phyloP scores from a whole-genome alignment of 306 rosid species.

The Fragaria iinumae region DNA sequence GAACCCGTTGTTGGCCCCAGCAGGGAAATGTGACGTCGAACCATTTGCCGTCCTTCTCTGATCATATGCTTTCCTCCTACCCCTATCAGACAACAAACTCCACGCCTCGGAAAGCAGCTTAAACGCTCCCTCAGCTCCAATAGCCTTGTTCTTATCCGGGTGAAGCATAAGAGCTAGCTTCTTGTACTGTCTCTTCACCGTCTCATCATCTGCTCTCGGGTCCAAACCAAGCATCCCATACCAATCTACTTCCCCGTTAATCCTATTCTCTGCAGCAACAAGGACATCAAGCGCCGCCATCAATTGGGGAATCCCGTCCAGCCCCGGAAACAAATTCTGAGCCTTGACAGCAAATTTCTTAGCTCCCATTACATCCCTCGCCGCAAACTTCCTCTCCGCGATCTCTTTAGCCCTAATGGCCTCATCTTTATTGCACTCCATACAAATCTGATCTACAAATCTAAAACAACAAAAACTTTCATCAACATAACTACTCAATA shows the following conservation, averaged over 20 bases:
- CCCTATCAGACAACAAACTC: slow-evolving; percentile 78
- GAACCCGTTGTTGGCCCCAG: slow-evolving; percentile 46
- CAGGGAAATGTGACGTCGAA: slow-evolving; percentile 40
- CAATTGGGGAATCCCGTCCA: slow-evolving; percentile 80
- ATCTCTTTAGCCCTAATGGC: slow-evolving; percentile 78
- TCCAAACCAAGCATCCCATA: slow-evolving; percentile 79
- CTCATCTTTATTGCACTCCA: slow-evolving; percentile 98
- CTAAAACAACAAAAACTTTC: no score
- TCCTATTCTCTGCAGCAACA: slow-evolving; percentile 62
- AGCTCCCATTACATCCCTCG: slow-evolving; percentile 62
- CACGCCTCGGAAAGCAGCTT: slow-evolving; percentile 86
- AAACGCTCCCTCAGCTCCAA: slow-evolving; percentile 90
- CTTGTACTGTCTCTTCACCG: slow-evolving; percentile 69
- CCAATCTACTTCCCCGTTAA: slow-evolving; percentile 82
- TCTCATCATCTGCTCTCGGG: slow-evolving; percentile 66
- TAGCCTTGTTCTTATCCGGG: slow-evolving; percentile 90
- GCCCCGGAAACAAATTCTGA: slow-evolving; percentile 66
- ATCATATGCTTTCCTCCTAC: slow-evolving; percentile 54
- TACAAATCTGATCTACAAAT: slow-evolving; percentile 17
- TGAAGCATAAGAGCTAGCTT: slow-evolving; percentile 91
- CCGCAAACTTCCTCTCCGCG: slow-evolving; percentile 76
- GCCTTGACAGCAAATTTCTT: slow-evolving; percentile 90
- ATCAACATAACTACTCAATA: no score
- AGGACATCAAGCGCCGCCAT: slow-evolving; percentile 76
- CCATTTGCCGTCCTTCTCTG: slow-evolving; percentile 45